A percentile compares a stretch with the other conserved stretches of the same genome.
Conservation (phyloP, 73 alveolate species). For the Paramecium biaurelia region DNA sequence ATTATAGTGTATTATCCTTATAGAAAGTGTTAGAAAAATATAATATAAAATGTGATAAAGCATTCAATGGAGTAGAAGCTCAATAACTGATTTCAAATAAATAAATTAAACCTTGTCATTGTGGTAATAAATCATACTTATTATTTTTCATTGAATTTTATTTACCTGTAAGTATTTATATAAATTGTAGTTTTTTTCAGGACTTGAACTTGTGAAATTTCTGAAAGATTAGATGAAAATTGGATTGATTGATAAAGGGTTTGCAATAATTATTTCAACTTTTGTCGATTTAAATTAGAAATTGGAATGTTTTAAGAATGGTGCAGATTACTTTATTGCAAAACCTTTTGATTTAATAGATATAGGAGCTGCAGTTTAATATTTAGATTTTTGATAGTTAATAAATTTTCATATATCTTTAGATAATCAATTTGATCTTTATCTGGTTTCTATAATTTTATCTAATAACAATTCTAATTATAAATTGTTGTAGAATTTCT, state of each 20-base stretch:
- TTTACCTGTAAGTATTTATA: not conserved
- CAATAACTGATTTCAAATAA: not conserved
- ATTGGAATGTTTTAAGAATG: constrained; percentile 16
- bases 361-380: constrained; percentile 28
- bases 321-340: not conserved
- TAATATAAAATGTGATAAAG: not conserved
- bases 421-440: not conserved
- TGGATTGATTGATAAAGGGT: constrained; percentile 7
- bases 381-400: constrained; percentile 23
- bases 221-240: not conserved
- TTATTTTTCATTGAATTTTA: not conserved
- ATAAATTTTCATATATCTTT: not conserved
- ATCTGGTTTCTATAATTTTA: not conserved
- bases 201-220: not conserved
- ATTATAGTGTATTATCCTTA: constrained; percentile 3
- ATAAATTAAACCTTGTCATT: not conserved
- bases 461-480: not conserved
- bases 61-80: constrained; percentile 32
- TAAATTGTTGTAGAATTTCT: not conserved
- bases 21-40: not conserved
- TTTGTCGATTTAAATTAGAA: constrained; percentile 3
- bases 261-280: not conserved
- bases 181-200: not conserved
- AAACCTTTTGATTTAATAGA: constrained; percentile 41
- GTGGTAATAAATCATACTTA: constrained; percentile 5